Conservation (phyloP, 164 flowering plant species). For the Magnolia changhungtana region DNA sequence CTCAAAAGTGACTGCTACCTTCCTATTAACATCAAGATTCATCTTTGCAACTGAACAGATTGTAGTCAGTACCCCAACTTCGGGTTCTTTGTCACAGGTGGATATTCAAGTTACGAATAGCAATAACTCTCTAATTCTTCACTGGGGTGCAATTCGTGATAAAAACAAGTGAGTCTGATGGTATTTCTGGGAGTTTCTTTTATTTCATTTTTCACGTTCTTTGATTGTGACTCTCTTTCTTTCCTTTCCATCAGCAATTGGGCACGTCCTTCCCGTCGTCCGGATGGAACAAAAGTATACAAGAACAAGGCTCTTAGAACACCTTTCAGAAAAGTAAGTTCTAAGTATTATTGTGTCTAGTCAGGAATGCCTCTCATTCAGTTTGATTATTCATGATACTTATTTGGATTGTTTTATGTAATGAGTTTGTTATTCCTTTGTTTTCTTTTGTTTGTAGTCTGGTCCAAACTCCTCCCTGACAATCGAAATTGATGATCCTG, state of each 20-base stretch:
- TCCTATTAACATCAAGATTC: not conserved
- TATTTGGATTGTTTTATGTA: not conserved
- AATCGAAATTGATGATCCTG: slow-evolving; percentile 78
- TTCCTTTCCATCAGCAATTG: slow-evolving; percentile 48
- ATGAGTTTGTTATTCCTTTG: not conserved
- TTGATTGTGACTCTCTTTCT: not conserved
- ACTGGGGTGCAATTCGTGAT: slow-evolving; percentile 81
- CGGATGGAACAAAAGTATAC: slow-evolving; percentile 68
- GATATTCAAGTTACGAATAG: slow-evolving; percentile 57
- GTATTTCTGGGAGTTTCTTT: not conserved
- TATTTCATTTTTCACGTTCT: not conserved
- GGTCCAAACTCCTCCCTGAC: slow-evolving; percentile 55
- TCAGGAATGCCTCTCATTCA: not conserved
- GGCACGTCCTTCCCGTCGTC: slow-evolving; percentile 73
- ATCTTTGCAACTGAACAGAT: slow-evolving; percentile 51
- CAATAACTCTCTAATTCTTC: slow-evolving; percentile 59
- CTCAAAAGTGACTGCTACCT: not conserved
- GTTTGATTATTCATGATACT: not conserved
- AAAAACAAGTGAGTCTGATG: slow-evolving; percentile 52
- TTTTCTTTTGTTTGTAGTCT: slow-evolving; percentile 42
- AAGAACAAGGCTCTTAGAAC: slow-evolving; percentile 85
- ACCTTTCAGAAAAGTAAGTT: slow-evolving; percentile 68
- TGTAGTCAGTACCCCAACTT: slow-evolving; percentile 35
- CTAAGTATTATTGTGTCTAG: not conserved
- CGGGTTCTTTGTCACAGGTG: slow-evolving; percentile 41